Evolutionary conservation across 345 rosid genomes (phyloP).

Genomic region (Combretum micranthum): DNA sequence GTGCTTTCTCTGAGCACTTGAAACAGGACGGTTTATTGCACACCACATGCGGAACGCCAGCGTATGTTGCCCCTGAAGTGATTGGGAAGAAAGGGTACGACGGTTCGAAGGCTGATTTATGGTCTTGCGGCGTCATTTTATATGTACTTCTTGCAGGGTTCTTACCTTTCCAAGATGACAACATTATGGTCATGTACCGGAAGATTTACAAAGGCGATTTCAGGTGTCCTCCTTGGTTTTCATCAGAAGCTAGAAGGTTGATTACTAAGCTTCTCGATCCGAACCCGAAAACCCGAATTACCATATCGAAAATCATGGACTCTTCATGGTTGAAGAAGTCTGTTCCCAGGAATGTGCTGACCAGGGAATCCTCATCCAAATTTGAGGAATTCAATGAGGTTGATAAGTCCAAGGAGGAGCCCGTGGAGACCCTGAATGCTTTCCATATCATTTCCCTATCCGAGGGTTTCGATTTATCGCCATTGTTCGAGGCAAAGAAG

Average conservation of each 20-base stretch:
- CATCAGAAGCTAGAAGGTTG: constrained; percentile 36
- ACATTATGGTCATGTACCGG: constrained; percentile 23
- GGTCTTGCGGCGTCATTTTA: constrained; percentile 34
- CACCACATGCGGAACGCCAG: constrained; percentile 91
- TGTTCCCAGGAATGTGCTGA: constrained; percentile 20
- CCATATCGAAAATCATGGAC: constrained; percentile 50
- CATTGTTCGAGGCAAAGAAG: constrained; percentile 80
- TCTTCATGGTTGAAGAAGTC: constrained; percentile 75
- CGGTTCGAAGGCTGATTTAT: constrained; percentile 24
- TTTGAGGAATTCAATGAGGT: constrained; percentile 26
- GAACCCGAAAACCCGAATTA: constrained; percentile 52
- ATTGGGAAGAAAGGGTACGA: constrained; percentile 25
- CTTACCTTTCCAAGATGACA: constrained; percentile 28
- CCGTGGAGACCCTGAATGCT: constrained; percentile 59
- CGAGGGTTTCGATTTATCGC: constrained; percentile 84
- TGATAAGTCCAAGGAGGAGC: constrained; percentile 1
- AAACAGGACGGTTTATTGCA: constrained; percentile 76
- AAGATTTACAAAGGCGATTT: constrained; percentile 22
- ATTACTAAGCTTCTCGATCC: constrained; percentile 86
- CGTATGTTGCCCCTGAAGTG: constrained; percentile 74
- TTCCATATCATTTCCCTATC: constrained; percentile 86
- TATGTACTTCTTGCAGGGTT: constrained; percentile 33
- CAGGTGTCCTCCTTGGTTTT: constrained; percentile 31
- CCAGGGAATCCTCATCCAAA: constrained; percentile 9
- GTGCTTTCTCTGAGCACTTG: constrained; percentile 76